These are phyloP conservation scores for Leucocoprinus birnbaumii DNA, from an alignment of 768 basidiomycete genomes.

Conservation along the genomic window DNA sequence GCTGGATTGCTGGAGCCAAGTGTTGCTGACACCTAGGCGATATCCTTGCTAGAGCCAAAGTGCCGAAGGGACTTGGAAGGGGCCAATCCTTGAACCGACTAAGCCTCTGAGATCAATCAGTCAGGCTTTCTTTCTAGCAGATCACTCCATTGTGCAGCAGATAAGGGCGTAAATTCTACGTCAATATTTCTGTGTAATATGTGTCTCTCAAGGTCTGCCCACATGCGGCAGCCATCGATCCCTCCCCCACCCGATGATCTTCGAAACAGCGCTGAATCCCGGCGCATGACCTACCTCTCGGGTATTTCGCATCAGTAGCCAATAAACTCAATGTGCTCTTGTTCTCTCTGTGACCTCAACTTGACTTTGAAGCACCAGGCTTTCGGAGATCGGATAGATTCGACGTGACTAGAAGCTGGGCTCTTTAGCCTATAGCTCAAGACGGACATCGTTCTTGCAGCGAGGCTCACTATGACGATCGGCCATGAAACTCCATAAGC, in stretches of 20 bases:
- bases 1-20: too few relatives aligned
- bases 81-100: too few relatives aligned
- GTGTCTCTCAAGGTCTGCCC: not conserved
- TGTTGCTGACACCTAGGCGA: too few relatives aligned
- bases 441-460: slow-evolving; percentile 5
- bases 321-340: not conserved
- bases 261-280: not conserved
- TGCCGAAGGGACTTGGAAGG: too few relatives aligned
- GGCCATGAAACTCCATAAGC: slow-evolving; percentile 8
- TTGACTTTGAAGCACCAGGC: not conserved
- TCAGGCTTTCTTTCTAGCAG: too few relatives aligned
- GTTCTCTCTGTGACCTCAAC: not conserved
- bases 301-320: slow-evolving; percentile 1
- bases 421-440: not conserved
- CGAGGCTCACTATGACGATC: slow-evolving; percentile 2
- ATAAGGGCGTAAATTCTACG: not conserved
- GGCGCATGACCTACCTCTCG: not conserved
- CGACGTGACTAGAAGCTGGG: slow-evolving; percentile 4
- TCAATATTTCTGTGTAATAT: not conserved
- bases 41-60: too few relatives aligned
- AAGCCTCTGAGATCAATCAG: too few relatives aligned
- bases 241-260: not conserved
- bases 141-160: not conserved
- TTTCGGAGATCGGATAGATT: not conserved
- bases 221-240: not conserved